Evolutionary conservation across 2,329 filamentous ascomycete species (phyloP).

Genomic region (Fusarium musae): DNA sequence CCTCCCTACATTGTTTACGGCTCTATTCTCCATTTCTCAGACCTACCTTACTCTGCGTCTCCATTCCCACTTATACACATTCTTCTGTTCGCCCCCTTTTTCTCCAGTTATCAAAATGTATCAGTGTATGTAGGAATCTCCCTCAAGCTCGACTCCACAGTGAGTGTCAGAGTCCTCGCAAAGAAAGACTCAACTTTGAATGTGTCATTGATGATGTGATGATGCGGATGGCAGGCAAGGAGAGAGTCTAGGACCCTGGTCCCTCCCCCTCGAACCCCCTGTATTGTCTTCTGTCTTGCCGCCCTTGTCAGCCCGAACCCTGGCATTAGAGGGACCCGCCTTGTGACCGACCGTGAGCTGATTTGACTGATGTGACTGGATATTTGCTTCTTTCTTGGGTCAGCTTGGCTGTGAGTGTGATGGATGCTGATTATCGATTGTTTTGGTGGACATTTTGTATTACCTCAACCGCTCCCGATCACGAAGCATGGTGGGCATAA

Average conservation of each 20-base stretch:
- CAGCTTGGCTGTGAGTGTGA: conserved; percentile 8
- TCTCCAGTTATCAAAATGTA: neutral
- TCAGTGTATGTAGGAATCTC: neutral
- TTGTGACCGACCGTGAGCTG: conserved; percentile 32
- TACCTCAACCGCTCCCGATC: conserved; percentile 3
- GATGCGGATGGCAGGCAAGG: conserved; percentile 9
- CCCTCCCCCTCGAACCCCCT: conserved; percentile 17
- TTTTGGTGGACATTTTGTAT: conserved; percentile 17
- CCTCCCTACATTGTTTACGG: conserved; percentile 18
- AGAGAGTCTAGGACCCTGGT: conserved; percentile 26
- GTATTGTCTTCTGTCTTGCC: conserved; percentile 26
- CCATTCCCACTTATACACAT: conserved; percentile 18
- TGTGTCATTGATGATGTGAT: conserved; percentile 7
- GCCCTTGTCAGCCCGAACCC: conserved; percentile 35
- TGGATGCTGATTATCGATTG: conserved; percentile 18
- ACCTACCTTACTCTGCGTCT: neutral
- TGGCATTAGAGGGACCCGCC: conserved; percentile 26
- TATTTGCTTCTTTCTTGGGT: conserved; percentile 33
- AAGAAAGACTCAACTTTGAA: conserved; percentile 5
- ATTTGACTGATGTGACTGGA: conserved; percentile 30
- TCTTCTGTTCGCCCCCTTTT: conserved; percentile 20
- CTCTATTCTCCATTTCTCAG: conserved; percentile 3
- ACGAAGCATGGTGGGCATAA: neutral
- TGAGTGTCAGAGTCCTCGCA: conserved; percentile 18
- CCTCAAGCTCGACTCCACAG: conserved; percentile 10